A percentile compares a stretch with the other conserved stretches of the same genome.
Conservation (phyloP, 78 protist genomes). For the Tieghemostelium lacteum region DNA sequence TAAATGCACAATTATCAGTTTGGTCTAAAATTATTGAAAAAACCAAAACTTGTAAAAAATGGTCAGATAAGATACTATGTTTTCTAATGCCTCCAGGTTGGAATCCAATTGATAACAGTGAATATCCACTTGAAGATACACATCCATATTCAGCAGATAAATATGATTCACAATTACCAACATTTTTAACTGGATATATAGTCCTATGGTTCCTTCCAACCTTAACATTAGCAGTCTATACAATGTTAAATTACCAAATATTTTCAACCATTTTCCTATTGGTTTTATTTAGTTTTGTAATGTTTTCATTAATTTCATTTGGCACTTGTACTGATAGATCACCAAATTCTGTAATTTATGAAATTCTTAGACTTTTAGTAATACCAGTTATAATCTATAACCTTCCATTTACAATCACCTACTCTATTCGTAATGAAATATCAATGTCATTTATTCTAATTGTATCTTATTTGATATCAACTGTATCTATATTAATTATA, state of each 20-base stretch:
- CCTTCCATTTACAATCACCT: too few species aligned
- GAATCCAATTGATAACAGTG: background rate
- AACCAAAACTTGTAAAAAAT: background rate
- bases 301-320: background rate
- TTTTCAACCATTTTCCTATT: background rate
- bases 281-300: background rate
- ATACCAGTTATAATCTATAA: background rate
- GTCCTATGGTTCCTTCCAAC: background rate
- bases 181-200: background rate
- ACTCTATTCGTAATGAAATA: too few species aligned
- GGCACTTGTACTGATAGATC: background rate
- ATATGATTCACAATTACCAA: conserved; percentile 10
- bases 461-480: background rate
- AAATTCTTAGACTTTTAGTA: background rate
- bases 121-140: background rate
- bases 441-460: too few species aligned
- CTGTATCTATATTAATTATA: background rate
- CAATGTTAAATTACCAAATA: background rate
- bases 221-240: background rate
- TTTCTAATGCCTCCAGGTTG: conserved; percentile 34
- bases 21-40: background rate
- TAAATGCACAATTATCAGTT: background rate
- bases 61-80: background rate
- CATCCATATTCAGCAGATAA: background rate
- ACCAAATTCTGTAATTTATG: background rate